Evolutionary conservation across 148 eudicot genomes (phyloP), one percentile per base, ranked within the genome.

Genomic region (Rhododendron williamsianum): DNA sequence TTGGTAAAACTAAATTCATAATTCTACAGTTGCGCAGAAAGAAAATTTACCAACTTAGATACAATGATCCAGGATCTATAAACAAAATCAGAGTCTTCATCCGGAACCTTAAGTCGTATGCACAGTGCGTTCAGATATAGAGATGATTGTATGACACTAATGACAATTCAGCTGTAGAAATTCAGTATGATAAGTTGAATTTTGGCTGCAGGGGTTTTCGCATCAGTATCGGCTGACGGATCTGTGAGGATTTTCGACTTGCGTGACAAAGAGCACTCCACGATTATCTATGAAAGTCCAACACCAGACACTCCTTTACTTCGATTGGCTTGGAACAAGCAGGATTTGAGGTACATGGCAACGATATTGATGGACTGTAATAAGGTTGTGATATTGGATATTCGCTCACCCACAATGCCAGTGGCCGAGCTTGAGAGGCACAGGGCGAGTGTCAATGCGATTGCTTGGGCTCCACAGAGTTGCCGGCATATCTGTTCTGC

Each of bases 381-480:
- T 71, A 97, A 92, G 87, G 92, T 97, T 82, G 96, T 95, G 86
- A 93, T 97, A 36, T 81, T 97, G 87, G 99, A 94, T 86, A 97
- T 97, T 78, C 87, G 99, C 76, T 89, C 94, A 0, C 98, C 98
- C 0, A 92, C 98, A 1, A 88, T 93, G 94, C 96, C 98, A 2
- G 98, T 97, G 48, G 99, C 98, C 0, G 99, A 95, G 89, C 84
- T 97, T 30, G 99, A 95, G 91, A 92, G 99, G 91, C 98, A 97
- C 52, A 81, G 51, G 51, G 98, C 89, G 0, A 87, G 98, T 82
- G 98, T 95, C 23, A 97, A 97, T 72, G 99, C 99, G 0, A 92
- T 97, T 15, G 93, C 95, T 11, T 97, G 98, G 98, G 98, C 98
- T 0, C 99, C 99, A 0, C 93, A 90, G 92, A 97, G 98, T 85